Evolutionary conservation across 495 filamentous ascomycete species (phyloP).

Genomic region (Diplogelasinospora grovesii): DNA sequence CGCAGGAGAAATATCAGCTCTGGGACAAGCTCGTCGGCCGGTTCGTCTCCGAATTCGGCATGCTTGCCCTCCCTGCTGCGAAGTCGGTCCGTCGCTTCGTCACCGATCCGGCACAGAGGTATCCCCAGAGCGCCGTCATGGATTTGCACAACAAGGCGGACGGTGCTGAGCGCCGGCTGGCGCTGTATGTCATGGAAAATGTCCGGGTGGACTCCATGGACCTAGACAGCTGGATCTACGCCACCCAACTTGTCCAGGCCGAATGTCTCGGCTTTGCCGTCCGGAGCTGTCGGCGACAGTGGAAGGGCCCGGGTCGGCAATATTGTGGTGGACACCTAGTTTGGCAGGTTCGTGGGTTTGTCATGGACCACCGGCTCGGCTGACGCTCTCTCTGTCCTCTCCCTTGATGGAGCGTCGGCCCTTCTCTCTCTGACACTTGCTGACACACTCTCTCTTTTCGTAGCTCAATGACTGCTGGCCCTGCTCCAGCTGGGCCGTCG

Average conservation of each 20-base stretch:
- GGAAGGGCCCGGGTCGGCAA: slow-evolving; percentile 70
- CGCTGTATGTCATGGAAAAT: slow-evolving; percentile 85
- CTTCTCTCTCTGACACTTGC: no score
- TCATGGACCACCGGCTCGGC: no score
- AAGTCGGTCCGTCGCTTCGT: slow-evolving; percentile 73
- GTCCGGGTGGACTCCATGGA: slow-evolving; percentile 59
- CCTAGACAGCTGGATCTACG: slow-evolving; percentile 76
- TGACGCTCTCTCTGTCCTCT: no score
- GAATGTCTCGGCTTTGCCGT: slow-evolving; percentile 86
- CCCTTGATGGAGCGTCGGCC: no score
- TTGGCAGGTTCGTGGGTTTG: no score
- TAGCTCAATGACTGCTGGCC: slow-evolving; percentile 99
- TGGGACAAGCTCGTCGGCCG: slow-evolving; percentile 83
- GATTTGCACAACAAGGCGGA: slow-evolving; percentile 97
- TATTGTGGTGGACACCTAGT: slow-evolving; percentile 84
- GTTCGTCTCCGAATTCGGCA: slow-evolving; percentile 93
- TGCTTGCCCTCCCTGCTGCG: slow-evolving; percentile 83
- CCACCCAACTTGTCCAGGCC: slow-evolving; percentile 85
- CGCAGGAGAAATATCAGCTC: slow-evolving; percentile 85
- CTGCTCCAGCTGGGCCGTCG: slow-evolving; percentile 78
- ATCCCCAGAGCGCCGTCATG: slow-evolving; percentile 79
- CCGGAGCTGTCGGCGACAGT: slow-evolving; percentile 85
- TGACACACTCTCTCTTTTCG: no score
- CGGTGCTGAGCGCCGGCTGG: slow-evolving; percentile 81
- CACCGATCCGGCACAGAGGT: slow-evolving; percentile 60